Conservation (phyloP, 2,329 filamentous ascomycete species). For the Penicillium sp. region DNA sequence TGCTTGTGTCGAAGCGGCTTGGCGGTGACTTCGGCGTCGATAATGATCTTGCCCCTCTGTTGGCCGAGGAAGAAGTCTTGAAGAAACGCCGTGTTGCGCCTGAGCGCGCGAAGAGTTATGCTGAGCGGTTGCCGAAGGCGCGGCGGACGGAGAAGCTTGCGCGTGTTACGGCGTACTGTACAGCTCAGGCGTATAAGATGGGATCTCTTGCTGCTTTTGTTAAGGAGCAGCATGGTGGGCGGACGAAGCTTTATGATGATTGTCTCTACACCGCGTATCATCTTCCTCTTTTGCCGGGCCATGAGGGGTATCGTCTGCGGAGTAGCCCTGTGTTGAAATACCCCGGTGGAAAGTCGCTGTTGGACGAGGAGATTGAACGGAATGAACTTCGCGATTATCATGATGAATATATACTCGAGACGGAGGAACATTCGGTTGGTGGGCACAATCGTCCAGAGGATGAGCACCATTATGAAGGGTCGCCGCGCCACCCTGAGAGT, state of each 20-base stretch:
- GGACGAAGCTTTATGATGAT: conserved; percentile 96
- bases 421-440: conserved; percentile 48
- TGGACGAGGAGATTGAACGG: conserved; percentile 94
- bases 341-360: conserved; percentile 84
- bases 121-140: conserved; percentile 85
- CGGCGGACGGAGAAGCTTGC: conserved; percentile 84
- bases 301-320: conserved; percentile 80
- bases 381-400: conserved; percentile 87
- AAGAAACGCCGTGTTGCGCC: conserved; percentile 53
- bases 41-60: conserved; percentile 50
- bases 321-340: conserved; percentile 91
- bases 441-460: conserved; percentile 33
- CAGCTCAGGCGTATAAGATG: conserved; percentile 89
- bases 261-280: conserved; percentile 96
- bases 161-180: conserved; percentile 92
- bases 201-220: conserved; percentile 85
- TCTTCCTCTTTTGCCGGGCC: conserved; percentile 79
- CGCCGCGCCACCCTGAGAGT: conserved; percentile 12
- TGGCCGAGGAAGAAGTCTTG: conserved; percentile 60
- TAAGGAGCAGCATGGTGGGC: conserved; percentile 80
- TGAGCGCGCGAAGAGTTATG: conserved; percentile 79
- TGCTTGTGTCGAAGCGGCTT: conserved; percentile 34
- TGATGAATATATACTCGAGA: conserved; percentile 81
- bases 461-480: conserved; percentile 27
- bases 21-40: conserved; percentile 59